Evolutionary conservation across 257 asterid species (phyloP), one percentile per base, ranked within the genome.

Genomic region (Cordia subcordata): DNA sequence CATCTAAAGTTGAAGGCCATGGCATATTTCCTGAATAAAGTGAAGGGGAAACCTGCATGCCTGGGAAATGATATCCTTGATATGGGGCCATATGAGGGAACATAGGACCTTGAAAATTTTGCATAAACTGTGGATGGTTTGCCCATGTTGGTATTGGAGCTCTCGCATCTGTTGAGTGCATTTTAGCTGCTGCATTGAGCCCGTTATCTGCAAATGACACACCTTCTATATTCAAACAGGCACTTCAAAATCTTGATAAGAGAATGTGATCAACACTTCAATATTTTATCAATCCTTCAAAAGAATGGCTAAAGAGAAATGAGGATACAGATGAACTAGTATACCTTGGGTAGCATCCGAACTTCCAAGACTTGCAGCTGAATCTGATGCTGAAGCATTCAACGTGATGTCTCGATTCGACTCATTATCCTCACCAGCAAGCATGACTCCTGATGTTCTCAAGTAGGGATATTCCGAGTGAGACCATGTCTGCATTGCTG

Each of bases 401-500:
- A 53, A 55, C 62, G 21, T 60, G 62, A 42, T 57, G 63, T 57
- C 57, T 59, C 53, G 51, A 71, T 39, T 60, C 42, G 52, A 23
- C 23, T 67, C 85, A 56, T 68, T 77, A 68, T 66, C 73, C 63
- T 79, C 95, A 56, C 78, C 79, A 68, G 78, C 35, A 66, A 77
- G 58, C 27, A 64, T 60, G 59, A 79, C 59, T 55, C 88, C 90
- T 0, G 94, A 64, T 45, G 83, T 55, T 67, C 83, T 88, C 44
- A 82, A 54, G 62, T 72, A 85, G 4, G 96, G 79, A 18, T 69
- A 73, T 53, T 72, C 79, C 4, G 73, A 27, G 35, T 27, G 79
- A 18, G 75, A 42, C 61, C 53, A 69, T 47, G 88, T 88, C 68
- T 79, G 94, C 88, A 85, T 78, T 11, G 87, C 85, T 54, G 94